Percentiles rank a stretch among this genome's conserved stretches.
These are phyloP conservation scores for Arthromyces matolae DNA, from an alignment of 768 basidiomycete genomes.

Conservation along the genomic window DNA sequence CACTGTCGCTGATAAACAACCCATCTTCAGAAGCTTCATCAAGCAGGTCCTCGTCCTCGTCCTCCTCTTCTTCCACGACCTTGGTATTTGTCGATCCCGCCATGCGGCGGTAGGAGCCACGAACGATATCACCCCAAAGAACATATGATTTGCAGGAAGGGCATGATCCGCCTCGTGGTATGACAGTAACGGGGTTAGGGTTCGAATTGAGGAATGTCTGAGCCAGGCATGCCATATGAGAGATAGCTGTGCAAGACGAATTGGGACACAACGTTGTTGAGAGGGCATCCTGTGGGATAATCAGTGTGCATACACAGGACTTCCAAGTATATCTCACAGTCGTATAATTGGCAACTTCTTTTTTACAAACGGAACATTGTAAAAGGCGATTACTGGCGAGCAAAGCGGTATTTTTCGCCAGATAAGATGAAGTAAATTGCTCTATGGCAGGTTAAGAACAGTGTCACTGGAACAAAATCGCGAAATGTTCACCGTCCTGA, in stretches of 20 bases:
- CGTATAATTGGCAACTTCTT: conserved; percentile 35
- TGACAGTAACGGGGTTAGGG: conserved; percentile 26
- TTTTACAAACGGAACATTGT: conserved; percentile 47
- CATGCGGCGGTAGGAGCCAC: conserved; percentile 55
- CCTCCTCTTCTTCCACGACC: conserved; percentile 16
- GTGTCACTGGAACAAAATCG: neutral
- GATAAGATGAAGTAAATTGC: conserved; percentile 43
- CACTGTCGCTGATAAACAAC: conserved; percentile 28
- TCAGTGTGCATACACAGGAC: too few species aligned
- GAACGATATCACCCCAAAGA: conserved; percentile 69
- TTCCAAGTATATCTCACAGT: too few species aligned
- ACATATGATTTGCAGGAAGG: conserved; percentile 47
- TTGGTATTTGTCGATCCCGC: conserved; percentile 28
- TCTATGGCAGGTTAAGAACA: too few species aligned
- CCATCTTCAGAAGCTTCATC: conserved; percentile 28
- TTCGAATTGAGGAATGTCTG: conserved; percentile 35
- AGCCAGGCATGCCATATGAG: conserved; percentile 60
- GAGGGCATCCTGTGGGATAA: conserved; percentile 42
- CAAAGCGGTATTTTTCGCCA: conserved; percentile 45
- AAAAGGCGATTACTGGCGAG: conserved; percentile 30
- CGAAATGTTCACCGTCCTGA: conserved; percentile 45
- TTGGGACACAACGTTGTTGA: conserved; percentile 51
- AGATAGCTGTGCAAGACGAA: conserved; percentile 43
- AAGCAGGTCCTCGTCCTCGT: neutral
- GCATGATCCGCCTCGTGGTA: conserved; percentile 66